Conservation (phyloP, 2,329 filamentous ascomycete genomes). For the Fusarium pilosicola region DNA sequence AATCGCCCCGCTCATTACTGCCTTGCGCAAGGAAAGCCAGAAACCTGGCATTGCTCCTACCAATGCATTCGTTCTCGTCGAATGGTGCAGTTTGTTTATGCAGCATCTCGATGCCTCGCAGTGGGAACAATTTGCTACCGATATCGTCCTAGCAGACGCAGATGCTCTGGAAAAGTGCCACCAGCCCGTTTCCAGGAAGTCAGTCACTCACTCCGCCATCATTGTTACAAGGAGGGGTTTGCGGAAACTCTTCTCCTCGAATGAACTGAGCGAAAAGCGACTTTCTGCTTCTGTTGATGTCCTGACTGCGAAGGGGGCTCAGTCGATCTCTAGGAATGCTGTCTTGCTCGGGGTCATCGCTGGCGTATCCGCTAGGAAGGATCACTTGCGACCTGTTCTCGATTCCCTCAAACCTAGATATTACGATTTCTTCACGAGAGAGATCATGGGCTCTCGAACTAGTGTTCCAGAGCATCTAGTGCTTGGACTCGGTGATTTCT, state of each 20-base stretch:
- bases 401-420: slow-evolving; percentile 74
- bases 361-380: slow-evolving; percentile 82
- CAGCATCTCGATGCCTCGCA: slow-evolving; percentile 71
- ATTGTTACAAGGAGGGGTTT: slow-evolving; percentile 83
- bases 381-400: slow-evolving; percentile 69
- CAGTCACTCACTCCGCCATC: slow-evolving; percentile 77
- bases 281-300: slow-evolving; percentile 71
- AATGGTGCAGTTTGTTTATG: slow-evolving; percentile 87
- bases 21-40: slow-evolving; percentile 75
- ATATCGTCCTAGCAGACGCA: slow-evolving; percentile 75
- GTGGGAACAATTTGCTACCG: slow-evolving; percentile 72
- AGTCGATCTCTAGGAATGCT: slow-evolving; percentile 75
- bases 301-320: slow-evolving; percentile 74
- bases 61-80: slow-evolving; percentile 87
- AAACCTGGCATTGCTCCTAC: slow-evolving; percentile 81
- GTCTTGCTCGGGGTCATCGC: slow-evolving; percentile 86
- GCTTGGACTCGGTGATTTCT: slow-evolving; percentile 82
- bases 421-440: slow-evolving; percentile 84
- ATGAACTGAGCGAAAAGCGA: slow-evolving; percentile 65
- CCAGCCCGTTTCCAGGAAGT: slow-evolving; percentile 68
- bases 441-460: slow-evolving; percentile 82
- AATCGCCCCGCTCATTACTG: slow-evolving; percentile 72
- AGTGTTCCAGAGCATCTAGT: slow-evolving; percentile 77
- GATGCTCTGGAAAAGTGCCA: slow-evolving; percentile 82
- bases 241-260: slow-evolving; percentile 73